These are phyloP conservation scores for Talaromyces liani DNA, from an alignment of 495 filamentous ascomycete species.

Conservation along the genomic window DNA sequence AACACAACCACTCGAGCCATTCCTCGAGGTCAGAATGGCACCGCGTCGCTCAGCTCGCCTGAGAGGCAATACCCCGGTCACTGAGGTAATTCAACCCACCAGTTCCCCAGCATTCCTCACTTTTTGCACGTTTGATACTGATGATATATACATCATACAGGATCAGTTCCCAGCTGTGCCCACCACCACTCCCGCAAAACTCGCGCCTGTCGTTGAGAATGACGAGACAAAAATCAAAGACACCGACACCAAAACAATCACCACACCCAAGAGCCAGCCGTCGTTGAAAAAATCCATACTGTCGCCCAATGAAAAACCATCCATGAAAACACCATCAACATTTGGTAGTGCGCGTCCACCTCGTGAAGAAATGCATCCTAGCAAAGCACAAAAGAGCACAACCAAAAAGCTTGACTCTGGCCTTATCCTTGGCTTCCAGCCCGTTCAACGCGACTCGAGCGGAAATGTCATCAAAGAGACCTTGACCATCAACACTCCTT, in stretches of 20 bases:
- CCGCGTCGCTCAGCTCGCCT: constrained; percentile 17
- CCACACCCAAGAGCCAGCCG: constrained; percentile 13
- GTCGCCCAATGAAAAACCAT: constrained; percentile 11
- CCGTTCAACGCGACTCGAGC: constrained; percentile 42
- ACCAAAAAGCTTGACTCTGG: constrained; percentile 60
- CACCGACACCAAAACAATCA: constrained; percentile 1
- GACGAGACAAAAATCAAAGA: constrained; percentile 21
- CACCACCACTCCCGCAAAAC: constrained; percentile 10
- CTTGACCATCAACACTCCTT: constrained; percentile 30
- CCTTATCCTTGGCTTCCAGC: constrained; percentile 59
- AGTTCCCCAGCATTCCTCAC: background rate
- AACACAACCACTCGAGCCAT: background rate
- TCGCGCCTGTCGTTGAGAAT: constrained; percentile 32
- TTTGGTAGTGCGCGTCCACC: constrained; percentile 35
- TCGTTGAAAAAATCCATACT: constrained; percentile 14
- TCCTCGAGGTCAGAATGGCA: constrained; percentile 9
- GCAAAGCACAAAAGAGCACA: constrained; percentile 63
- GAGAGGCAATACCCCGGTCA: constrained; percentile 10
- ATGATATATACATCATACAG: background rate
- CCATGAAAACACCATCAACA: constrained; percentile 45
- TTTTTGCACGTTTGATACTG: background rate
- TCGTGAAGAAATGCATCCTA: constrained; percentile 70
- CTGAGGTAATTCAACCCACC: constrained; percentile 14
- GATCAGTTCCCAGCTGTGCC: constrained; percentile 6
- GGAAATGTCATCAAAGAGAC: constrained; percentile 30